Conservation (phyloP, 768 basidiomycete species). For the Botryobasidium botryosum region DNA sequence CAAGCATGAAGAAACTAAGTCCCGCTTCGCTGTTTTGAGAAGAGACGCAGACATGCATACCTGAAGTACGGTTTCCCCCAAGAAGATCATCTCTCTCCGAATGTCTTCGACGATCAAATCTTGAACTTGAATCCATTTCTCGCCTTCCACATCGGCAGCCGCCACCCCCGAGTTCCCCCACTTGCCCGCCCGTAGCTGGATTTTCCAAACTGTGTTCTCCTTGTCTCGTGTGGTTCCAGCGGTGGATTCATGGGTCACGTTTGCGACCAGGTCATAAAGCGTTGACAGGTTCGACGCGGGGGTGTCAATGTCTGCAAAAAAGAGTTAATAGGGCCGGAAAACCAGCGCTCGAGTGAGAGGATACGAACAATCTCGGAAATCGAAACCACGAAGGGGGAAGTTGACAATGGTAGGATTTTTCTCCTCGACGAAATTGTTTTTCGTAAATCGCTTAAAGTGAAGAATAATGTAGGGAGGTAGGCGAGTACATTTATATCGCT, state of each 20-base stretch:
- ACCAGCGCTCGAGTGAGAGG: slow-evolving; percentile 13
- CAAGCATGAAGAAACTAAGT: too few relatives aligned
- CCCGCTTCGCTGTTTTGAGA: too few relatives aligned
- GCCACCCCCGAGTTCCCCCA: background rate
- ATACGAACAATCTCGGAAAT: slow-evolving; percentile 76
- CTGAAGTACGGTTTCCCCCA: slow-evolving; percentile 94
- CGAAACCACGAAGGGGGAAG: slow-evolving; percentile 84
- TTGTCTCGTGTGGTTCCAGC: slow-evolving; percentile 92
- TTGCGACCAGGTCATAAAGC: slow-evolving; percentile 87
- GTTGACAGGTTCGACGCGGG: slow-evolving; percentile 38
- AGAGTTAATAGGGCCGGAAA: slow-evolving; percentile 3
- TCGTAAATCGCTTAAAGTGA: slow-evolving; percentile 92
- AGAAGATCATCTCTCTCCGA: slow-evolving; percentile 93
- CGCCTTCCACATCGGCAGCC: slow-evolving; percentile 36
- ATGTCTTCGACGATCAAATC: slow-evolving; percentile 93
- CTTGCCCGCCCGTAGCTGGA: slow-evolving; percentile 52
- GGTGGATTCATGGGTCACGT: slow-evolving; percentile 87
- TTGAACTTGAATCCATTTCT: slow-evolving; percentile 94
- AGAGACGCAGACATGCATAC: slow-evolving; percentile 29
- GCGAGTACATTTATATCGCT: slow-evolving; percentile 76
- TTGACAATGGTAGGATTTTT: slow-evolving; percentile 99
- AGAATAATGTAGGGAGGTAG: slow-evolving; percentile 87
- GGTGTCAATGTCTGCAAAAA: slow-evolving; percentile 55
- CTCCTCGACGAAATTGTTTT: slow-evolving; percentile 92
- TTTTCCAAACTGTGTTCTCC: slow-evolving; percentile 85